phyloP scores from a whole-genome alignment of 2,329 filamentous ascomycete genomes.

The Aspergillus flavus region DNA sequence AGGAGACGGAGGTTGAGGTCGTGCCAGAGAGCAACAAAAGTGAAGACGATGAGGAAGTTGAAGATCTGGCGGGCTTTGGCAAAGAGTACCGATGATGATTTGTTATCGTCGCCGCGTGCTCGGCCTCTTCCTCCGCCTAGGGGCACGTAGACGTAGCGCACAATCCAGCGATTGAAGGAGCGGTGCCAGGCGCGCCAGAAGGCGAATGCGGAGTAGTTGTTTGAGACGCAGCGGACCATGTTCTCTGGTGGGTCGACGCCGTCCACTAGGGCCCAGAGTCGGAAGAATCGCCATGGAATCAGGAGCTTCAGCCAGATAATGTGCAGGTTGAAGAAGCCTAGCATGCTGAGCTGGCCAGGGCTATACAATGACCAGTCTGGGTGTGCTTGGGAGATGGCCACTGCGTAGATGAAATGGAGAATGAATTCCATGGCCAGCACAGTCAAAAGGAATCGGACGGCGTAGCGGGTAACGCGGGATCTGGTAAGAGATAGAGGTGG shows the following conservation, averaged over 20 bases:
- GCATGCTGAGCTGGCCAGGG: slow-evolving; percentile 81
- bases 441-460: slow-evolving; percentile 75
- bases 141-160: slow-evolving; percentile 92
- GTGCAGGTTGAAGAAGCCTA: slow-evolving; percentile 95
- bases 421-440: slow-evolving; percentile 89
- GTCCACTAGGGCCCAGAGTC: slow-evolving; percentile 90
- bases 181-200: slow-evolving; percentile 99
- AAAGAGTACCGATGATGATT: slow-evolving; percentile 40
- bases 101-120: slow-evolving; percentile 19
- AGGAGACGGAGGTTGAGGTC: slow-evolving; percentile 89
- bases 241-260: slow-evolving; percentile 96
- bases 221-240: slow-evolving; percentile 93
- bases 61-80: slow-evolving; percentile 62
- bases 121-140: slow-evolving; percentile 68
- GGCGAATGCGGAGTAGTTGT: slow-evolving; percentile 86
- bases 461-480: slow-evolving; percentile 76
- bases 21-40: slow-evolving; percentile 97
- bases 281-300: slow-evolving; percentile 96
- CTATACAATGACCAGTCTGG: slow-evolving; percentile 84
- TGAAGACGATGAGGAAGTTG: slow-evolving; percentile 86
- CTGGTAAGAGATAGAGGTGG: slow-evolving; percentile 69
- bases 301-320: slow-evolving; percentile 98
- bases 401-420: slow-evolving; percentile 89
- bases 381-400: slow-evolving; percentile 81
- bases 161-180: slow-evolving; percentile 90